Base-by-base conservation (phyloP, 768 basidiomycete genomes). In the Leucocoprinus leucothites region DNA sequence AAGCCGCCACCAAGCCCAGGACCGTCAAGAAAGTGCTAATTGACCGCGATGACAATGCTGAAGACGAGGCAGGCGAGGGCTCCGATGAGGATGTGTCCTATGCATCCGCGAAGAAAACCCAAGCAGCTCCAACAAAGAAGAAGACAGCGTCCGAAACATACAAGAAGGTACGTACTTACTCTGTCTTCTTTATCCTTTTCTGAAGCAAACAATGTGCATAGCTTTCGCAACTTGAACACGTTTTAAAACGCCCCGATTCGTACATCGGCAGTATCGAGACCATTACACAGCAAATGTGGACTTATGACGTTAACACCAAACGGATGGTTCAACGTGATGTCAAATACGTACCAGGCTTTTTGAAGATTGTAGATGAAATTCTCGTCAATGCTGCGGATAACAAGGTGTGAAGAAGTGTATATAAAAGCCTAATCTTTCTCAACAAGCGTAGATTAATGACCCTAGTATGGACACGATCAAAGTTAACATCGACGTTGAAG, bases 291-390 rank as follows among this genome's bases (percentile, higher is more conserved):
- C 62, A 72, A 24, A 94, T 98, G 85, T 99, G 97, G 97, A 92
- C 93, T 1, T 96, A 86, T 67, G 94, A 98, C 68, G 76, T 82
- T 1, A 86, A 86, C 34, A 82, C 74, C 36, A 94, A 93, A 64
- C 86, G 86, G 25, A 94, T 99, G 87, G 84, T 84, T 1, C 71
- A 84, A 63, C 80, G 87, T 64, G 94, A 86, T 46, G 89, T 88
- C 59, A 91, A 84, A 63, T 99, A 88, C 65, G 95, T 98, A 1
- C 97, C 97, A 0, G 97, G 95, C 51, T 96, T 99, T 70, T 94
- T 95, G 82, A 99, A 99, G 80, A 99, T 99, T 64, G 88, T 99
- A 13, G 97, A 99, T 65, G 97, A 99, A 74, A 99, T 99, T 64
- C 77, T 99, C 2, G 97, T 99, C 63, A 99, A 99, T 70, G 97